Conservation (phyloP, 805 yeast species). For the Brettanomyces nanus region DNA sequence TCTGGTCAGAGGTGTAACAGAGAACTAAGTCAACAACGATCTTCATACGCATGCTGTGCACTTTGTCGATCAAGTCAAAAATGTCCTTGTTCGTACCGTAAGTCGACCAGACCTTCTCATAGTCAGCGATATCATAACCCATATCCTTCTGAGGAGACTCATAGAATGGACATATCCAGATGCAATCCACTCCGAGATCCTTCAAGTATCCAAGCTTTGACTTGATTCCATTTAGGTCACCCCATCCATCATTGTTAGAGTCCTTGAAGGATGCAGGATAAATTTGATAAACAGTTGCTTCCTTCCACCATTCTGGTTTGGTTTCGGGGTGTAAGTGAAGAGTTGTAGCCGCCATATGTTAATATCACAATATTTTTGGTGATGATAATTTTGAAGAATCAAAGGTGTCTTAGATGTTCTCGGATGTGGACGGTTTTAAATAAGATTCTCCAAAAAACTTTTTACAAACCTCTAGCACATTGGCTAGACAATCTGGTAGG, state of each 20-base stretch:
- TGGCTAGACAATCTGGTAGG: no score
- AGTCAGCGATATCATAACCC: slow-evolving; percentile 55
- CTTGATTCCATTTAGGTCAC: slow-evolving; percentile 48
- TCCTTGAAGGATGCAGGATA: slow-evolving; percentile 58
- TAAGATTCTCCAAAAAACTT: no score
- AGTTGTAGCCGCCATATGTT: background rate
- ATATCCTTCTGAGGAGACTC: slow-evolving; percentile 54
- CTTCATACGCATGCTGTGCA: slow-evolving; percentile 42
- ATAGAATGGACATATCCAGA: slow-evolving; percentile 53
- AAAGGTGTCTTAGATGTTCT: background rate
- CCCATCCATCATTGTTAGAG: slow-evolving; percentile 50
- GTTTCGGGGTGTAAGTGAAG: background rate
- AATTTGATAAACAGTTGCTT: slow-evolving; percentile 48
- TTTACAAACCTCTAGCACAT: no score
- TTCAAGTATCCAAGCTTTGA: slow-evolving; percentile 21
- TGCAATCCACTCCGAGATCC: slow-evolving; percentile 16
- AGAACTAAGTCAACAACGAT: slow-evolving; percentile 48
- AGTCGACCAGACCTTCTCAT: slow-evolving; percentile 40
- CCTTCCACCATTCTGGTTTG: slow-evolving; percentile 42
- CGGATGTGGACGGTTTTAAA: background rate
- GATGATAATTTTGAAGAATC: background rate
- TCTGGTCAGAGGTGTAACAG: slow-evolving; percentile 49
- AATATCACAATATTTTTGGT: slow-evolving; percentile 3
- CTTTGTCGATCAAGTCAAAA: slow-evolving; percentile 37
- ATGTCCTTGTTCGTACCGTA: slow-evolving; percentile 50